These are phyloP conservation scores for Myxozyma neotropica DNA, from an alignment of 805 yeast species.

Conservation along the genomic window DNA sequence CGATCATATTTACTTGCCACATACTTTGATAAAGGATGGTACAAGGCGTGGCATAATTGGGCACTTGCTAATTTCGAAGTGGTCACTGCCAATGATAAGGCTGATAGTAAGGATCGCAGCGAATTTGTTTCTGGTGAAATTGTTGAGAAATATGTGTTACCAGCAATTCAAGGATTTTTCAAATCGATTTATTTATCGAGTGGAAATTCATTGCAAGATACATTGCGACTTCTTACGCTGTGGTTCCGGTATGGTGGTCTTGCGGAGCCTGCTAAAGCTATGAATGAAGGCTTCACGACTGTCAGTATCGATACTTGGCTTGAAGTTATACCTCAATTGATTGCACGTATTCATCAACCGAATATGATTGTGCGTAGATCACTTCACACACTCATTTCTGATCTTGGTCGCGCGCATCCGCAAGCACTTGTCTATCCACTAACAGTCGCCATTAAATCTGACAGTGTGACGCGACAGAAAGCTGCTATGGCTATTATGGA, in stretches of 20 bases:
- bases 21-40: slow-evolving; percentile 90
- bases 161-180: slow-evolving; percentile 95
- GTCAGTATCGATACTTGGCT: slow-evolving; percentile 92
- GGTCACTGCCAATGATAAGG: slow-evolving; percentile 58
- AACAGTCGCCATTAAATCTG: slow-evolving; percentile 94
- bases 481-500: slow-evolving; percentile 92
- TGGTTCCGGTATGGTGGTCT: slow-evolving; percentile 98
- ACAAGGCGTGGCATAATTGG: slow-evolving; percentile 99
- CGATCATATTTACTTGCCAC: slow-evolving; percentile 94
- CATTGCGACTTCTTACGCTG: slow-evolving; percentile 80
- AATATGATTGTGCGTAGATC: slow-evolving; percentile 80
- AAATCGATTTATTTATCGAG: slow-evolving; percentile 87
- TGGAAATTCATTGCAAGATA: slow-evolving; percentile 89
- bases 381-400: slow-evolving; percentile 75
- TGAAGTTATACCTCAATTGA: slow-evolving; percentile 92
- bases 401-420: slow-evolving; percentile 92
- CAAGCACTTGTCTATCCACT: slow-evolving; percentile 95
- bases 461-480: slow-evolving; percentile 81
- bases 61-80: slow-evolving; percentile 97
- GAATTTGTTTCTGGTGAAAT: slow-evolving; percentile 44
- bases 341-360: slow-evolving; percentile 95
- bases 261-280: slow-evolving; percentile 85
- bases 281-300: slow-evolving; percentile 86
- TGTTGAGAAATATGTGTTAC: slow-evolving; percentile 85
- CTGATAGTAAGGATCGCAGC: slow-evolving; percentile 32